Conservation (phyloP, 306 rosid genomes). For the Hippophae gyantsensis region DNA sequence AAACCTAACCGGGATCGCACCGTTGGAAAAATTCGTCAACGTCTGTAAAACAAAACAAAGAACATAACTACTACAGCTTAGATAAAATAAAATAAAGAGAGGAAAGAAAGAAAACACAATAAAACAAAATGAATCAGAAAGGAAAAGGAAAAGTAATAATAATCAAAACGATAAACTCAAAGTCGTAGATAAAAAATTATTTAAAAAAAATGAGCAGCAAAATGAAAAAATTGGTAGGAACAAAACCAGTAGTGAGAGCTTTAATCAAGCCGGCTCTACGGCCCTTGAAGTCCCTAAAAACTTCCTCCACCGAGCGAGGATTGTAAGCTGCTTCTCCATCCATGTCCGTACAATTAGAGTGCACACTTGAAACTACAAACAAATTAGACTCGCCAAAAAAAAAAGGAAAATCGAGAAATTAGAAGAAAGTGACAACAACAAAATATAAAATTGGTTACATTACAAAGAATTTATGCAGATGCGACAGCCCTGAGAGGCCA, state of each 20-base stretch:
- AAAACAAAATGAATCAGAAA: not conserved
- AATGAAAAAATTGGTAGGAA: not conserved
- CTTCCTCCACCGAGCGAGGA: constrained; percentile 54
- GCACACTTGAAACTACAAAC: not conserved
- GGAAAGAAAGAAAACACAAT: constrained; percentile 1
- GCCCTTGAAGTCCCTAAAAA: constrained; percentile 58
- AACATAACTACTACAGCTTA: not conserved
- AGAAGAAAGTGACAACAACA: not conserved
- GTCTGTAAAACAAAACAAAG: constrained; percentile 29
- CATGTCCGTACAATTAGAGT: constrained; percentile 24
- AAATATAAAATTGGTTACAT: constrained; percentile 3
- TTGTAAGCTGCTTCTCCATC: constrained; percentile 35
- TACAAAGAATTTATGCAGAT: constrained; percentile 5
- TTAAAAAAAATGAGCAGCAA: not conserved
- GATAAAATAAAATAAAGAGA: not conserved
- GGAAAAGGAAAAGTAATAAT: not conserved
- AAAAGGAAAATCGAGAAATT: not conserved
- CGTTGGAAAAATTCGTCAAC: constrained; percentile 43
- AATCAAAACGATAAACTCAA: not conserved
- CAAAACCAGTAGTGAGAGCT: constrained; percentile 55
- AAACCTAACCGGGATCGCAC: constrained; percentile 68
- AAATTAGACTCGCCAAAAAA: not conserved
- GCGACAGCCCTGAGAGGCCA: not conserved
- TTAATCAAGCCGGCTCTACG: constrained; percentile 48
- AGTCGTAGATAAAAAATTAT: not conserved